phyloP scores from a whole-genome alignment of 169 alveolate genomes.

The Miamiensis avidus region DNA sequence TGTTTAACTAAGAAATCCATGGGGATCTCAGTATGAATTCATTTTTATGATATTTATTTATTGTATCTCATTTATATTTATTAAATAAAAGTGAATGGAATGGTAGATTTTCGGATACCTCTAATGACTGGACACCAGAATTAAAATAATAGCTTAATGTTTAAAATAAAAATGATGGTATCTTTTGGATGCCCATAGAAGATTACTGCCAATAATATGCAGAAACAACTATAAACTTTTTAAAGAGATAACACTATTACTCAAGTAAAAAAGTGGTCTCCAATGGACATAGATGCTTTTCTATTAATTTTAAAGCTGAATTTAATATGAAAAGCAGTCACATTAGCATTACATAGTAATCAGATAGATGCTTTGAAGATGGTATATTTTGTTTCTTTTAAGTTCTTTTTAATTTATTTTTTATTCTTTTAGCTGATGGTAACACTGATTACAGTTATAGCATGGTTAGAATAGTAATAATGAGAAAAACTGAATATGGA shows the following conservation, averaged over 20 bases:
- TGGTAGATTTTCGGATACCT: slow-evolving; percentile 39
- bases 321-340: not conserved
- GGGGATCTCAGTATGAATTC: slow-evolving; percentile 1
- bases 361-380: not conserved
- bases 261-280: not conserved
- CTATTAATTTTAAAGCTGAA: not conserved
- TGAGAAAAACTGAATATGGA: not conserved
- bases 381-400: not conserved
- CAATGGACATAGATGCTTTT: not conserved
- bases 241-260: not conserved
- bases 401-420: no score
- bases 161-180: slow-evolving; percentile 36
- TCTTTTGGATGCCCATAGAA: slow-evolving; percentile 48
- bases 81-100: slow-evolving; percentile 36
- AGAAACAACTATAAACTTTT: not conserved
- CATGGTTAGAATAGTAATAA: not conserved
- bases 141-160: slow-evolving; percentile 14
- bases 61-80: not conserved
- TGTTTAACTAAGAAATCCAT: slow-evolving; percentile 39
- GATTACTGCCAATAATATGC: slow-evolving; percentile 38
- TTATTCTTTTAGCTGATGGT: not conserved
- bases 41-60: not conserved
- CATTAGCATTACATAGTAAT: not conserved
- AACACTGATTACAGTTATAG: not conserved
- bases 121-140: slow-evolving; percentile 30